phyloP scores from a whole-genome alignment of 2,329 filamentous ascomycete genomes.

The Ambrosiella xylebori region DNA sequence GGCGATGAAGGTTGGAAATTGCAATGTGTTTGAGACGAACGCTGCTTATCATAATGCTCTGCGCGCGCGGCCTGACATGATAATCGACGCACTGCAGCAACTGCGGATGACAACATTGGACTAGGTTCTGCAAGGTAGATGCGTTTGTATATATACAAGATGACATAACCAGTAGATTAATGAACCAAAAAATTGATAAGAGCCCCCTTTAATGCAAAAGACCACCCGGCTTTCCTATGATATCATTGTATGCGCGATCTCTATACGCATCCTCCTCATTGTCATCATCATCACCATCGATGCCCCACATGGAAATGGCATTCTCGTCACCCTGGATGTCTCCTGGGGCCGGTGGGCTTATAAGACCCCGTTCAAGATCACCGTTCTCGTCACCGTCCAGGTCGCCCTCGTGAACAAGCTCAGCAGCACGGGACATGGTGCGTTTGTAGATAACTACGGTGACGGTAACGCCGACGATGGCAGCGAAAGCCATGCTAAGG shows the following conservation, averaged over 20 bases:
- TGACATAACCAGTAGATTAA: not conserved
- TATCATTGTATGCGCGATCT: conserved; percentile 11
- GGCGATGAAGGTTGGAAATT: conserved; percentile 54
- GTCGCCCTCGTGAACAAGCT: conserved; percentile 31
- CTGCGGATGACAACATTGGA: conserved; percentile 23
- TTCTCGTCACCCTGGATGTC: conserved; percentile 42
- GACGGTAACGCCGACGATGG: conserved; percentile 53
- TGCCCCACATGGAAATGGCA: conserved; percentile 41
- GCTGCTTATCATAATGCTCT: conserved; percentile 75
- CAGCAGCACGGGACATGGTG: conserved; percentile 44
- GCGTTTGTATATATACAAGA: not conserved
- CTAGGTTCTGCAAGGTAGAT: not conserved
- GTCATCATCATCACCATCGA: conserved; percentile 22
- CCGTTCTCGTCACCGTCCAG: conserved; percentile 17
- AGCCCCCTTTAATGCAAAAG: conserved; percentile 3
- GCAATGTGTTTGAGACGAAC: conserved; percentile 73
- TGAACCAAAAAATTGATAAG: not conserved
- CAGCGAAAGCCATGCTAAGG: conserved; percentile 56
- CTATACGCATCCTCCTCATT: conserved; percentile 15
- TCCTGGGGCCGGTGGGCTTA: conserved; percentile 32
- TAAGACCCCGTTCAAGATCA: conserved; percentile 27
- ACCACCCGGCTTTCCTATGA: conserved; percentile 12
- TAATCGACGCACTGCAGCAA: conserved; percentile 40
- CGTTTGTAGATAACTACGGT: conserved; percentile 72
- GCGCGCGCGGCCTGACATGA: conserved; percentile 53